Conservation (phyloP, 148 eudicot genomes). For the Agrostemma githago region DNA sequence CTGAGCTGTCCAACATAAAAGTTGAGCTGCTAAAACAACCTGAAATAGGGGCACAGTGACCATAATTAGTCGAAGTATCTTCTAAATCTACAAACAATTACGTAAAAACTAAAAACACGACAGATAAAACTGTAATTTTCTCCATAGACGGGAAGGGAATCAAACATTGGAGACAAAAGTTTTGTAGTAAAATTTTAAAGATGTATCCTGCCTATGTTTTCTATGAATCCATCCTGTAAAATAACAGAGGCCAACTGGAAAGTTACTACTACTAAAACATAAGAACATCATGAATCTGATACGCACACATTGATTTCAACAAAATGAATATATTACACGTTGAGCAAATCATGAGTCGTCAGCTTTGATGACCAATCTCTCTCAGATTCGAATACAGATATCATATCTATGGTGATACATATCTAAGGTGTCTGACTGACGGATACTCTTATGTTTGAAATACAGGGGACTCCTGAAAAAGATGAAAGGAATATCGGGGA, state of each 20-base stretch:
- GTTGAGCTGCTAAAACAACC: constrained; percentile 75
- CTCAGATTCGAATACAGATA: not conserved
- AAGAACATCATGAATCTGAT: not conserved
- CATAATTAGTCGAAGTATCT: not conserved
- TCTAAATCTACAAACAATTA: too few species aligned
- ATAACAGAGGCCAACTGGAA: not conserved
- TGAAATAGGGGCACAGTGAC: constrained; percentile 24
- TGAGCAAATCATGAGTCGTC: not conserved
- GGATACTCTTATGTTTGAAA: not conserved
- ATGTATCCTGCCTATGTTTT: not conserved
- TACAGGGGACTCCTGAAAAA: not conserved
- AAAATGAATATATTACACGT: not conserved
- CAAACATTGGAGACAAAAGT: too few species aligned
- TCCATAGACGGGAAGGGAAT: too few species aligned
- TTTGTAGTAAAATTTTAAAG: too few species aligned
- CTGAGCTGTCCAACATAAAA: constrained; percentile 78
- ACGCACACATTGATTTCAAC: not conserved
- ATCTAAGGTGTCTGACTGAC: not conserved
- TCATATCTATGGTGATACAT: not conserved
- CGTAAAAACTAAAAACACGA: too few species aligned
- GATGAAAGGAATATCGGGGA: not conserved
- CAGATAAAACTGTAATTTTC: too few species aligned
- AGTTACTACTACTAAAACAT: not conserved
- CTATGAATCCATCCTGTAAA: not conserved
- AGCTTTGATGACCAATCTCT: not conserved